Evolutionary conservation across 2,329 filamentous ascomycete species (phyloP).

Genomic region (Colletotrichum graminicola): DNA sequence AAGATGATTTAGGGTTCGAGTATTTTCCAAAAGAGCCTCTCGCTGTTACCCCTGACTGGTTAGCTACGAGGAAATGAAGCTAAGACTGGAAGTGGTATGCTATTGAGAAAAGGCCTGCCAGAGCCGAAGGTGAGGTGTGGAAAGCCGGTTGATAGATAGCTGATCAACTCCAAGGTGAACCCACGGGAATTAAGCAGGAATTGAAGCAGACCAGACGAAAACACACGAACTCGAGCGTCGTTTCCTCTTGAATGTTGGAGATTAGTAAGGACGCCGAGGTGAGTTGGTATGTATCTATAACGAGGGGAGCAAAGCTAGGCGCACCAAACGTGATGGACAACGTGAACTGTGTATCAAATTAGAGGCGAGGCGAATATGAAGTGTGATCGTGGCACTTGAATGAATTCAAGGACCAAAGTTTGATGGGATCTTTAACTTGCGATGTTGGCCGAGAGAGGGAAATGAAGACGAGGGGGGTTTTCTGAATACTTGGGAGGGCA

Average conservation of each 20-base stretch:
- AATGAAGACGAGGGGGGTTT: no score
- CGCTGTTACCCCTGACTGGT: no score
- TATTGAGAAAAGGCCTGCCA: background rate
- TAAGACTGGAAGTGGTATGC: background rate
- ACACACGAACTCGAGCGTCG: background rate
- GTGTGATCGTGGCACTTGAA: background rate
- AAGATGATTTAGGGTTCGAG: background rate
- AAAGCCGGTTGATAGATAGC: background rate
- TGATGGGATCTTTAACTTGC: background rate
- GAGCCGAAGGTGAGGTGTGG: background rate
- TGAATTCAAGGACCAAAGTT: background rate
- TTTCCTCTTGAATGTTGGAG: background rate
- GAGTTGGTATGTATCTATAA: no score
- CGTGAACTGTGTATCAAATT: background rate
- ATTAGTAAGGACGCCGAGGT: no score
- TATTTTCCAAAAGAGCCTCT: background rate
- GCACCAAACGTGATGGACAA: background rate
- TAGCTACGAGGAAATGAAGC: background rate
- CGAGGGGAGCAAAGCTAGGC: background rate
- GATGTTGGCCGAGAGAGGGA: background rate
- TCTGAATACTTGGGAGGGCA: background rate
- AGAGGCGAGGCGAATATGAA: background rate
- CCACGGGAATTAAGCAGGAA: background rate
- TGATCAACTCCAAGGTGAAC: background rate
- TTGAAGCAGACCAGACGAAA: background rate